A percentile compares a stretch with the other conserved stretches of the same genome.
Evolutionary conservation across 768 basidiomycete species (phyloP).

Genomic region (Tricholoma terreum): DNA sequence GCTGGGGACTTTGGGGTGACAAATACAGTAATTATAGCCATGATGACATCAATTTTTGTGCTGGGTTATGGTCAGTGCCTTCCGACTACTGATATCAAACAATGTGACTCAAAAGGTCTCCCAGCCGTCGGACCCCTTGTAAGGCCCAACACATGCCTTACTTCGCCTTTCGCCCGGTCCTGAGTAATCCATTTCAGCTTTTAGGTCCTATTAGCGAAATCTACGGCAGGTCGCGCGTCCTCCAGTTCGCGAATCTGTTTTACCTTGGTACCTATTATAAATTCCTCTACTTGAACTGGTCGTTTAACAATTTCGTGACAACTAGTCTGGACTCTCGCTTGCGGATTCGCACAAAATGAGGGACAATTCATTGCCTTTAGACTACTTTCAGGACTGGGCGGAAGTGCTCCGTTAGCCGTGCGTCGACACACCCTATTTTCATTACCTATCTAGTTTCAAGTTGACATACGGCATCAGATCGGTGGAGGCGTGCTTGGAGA

Average conservation of each 20-base stretch:
- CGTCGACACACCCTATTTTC: conserved; percentile 31
- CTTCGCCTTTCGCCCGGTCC: neutral
- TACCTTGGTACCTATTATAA: conserved; percentile 53
- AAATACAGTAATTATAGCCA: conserved; percentile 43
- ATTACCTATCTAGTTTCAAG: conserved; percentile 37
- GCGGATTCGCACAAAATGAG: conserved; percentile 60
- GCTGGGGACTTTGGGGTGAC: conserved; percentile 54
- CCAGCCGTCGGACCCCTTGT: conserved; percentile 53
- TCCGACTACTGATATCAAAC: neutral
- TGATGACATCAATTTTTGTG: conserved; percentile 55
- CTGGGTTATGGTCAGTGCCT: conserved; percentile 51
- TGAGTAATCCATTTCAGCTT: conserved; percentile 23
- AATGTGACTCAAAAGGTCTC: neutral
- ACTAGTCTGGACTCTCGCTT: conserved; percentile 59
- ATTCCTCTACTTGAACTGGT: no score
- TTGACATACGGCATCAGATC: conserved; percentile 23
- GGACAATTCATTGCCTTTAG: conserved; percentile 64
- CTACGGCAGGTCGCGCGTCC: conserved; percentile 59
- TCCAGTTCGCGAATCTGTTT: conserved; percentile 64
- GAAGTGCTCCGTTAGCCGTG: conserved; percentile 65
- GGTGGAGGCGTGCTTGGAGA: conserved; percentile 69
- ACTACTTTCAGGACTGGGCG: conserved; percentile 68
- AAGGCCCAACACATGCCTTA: conserved; percentile 8
- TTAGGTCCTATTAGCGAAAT: conserved; percentile 69
- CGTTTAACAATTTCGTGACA: neutral